Base-by-base conservation (phyloP, 768 basidiomycete genomes). In the Symmetrospora coprosmae region DNA sequence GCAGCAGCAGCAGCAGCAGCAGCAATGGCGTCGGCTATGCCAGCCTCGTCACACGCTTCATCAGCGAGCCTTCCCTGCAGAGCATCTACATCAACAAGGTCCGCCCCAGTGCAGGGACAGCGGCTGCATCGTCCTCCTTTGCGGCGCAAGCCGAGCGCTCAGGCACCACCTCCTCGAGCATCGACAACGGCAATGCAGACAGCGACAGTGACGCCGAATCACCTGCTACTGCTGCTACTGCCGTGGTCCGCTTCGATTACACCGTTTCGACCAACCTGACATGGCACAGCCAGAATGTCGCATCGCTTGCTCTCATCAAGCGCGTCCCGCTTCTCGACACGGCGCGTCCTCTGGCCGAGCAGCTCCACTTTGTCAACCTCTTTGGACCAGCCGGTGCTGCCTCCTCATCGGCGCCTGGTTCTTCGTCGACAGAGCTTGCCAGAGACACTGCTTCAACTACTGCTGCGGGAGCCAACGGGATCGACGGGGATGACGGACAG, bases 261-360 rank as follows among this genome's bases (percentile, higher is more conserved):
- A 67, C 69, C n/a, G 62, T 74, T 71, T 43, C 73, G 62, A 49
- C 84, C 28, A 79, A 85, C 63, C 78, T 96, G 58, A 76, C 78
- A n/a, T 85, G 94, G 74, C 81, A 88, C 43, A 75, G 85, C 6
- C 79, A 82, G 39, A 82, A 86, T 74, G 76, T 82, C 53, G 86
- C 84, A 19, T 91, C 90, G 0, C 80, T 99, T 46, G 90, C 91
- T 25, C 78, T 99, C 71, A 96, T 99, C 76, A 97, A 97, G 73
- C 86, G 90, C 53, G 80, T 81, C 16, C 69, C 66, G 19, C 82
- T 81, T 2, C 78, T 99, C 40, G 90, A 94, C 73, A 78, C 86
- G 4, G 70, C 81, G n/a, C 75, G 78, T 6, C 84, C 91, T 1
- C 79, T 97, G 4, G 81, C 87, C 1, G 75, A 79, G 1, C 92